These are phyloP conservation scores for Chrysanthemum seticuspe DNA, from an alignment of 129 eudicot species.

Conservation along the genomic window DNA sequence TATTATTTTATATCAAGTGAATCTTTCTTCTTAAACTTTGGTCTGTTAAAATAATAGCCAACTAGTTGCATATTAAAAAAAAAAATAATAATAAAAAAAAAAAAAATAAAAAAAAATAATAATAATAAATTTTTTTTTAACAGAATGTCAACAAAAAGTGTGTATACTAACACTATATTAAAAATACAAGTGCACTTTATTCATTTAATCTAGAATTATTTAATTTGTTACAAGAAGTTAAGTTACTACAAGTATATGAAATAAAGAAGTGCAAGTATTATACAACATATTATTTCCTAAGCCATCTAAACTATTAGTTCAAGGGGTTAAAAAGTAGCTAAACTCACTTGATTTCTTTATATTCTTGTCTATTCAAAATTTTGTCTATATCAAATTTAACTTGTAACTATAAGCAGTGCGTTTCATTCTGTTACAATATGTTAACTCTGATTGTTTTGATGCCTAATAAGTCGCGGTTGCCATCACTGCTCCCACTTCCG, in stretches of 20 bases:
- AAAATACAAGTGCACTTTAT: not conserved
- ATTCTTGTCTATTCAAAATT: slow-evolving; percentile 15
- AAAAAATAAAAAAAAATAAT: not conserved
- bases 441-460: not conserved
- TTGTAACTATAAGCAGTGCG: not conserved
- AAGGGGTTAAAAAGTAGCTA: slow-evolving; percentile 1
- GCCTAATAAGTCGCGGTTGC: slow-evolving; percentile 30
- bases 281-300: slow-evolving; percentile 4
- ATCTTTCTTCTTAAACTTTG: not conserved
- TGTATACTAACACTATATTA: not conserved
- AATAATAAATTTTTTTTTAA: not conserved
- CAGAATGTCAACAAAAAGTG: too few relatives aligned
- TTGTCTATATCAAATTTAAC: not conserved
- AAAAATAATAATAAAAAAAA: too few relatives aligned
- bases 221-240: not conserved
- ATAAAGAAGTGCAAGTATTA: not conserved
- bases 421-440: not conserved
- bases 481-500: slow-evolving; percentile 32
- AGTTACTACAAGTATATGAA: not conserved
- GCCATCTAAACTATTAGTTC: not conserved
- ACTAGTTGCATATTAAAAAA: not conserved
- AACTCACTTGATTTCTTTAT: slow-evolving; percentile 10
- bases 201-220: not conserved
- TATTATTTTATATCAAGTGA: not conserved
- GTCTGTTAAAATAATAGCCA: not conserved